These are phyloP conservation scores for Paulownia fortunei DNA, from an alignment of 257 asterid genomes.

Conservation along the genomic window DNA sequence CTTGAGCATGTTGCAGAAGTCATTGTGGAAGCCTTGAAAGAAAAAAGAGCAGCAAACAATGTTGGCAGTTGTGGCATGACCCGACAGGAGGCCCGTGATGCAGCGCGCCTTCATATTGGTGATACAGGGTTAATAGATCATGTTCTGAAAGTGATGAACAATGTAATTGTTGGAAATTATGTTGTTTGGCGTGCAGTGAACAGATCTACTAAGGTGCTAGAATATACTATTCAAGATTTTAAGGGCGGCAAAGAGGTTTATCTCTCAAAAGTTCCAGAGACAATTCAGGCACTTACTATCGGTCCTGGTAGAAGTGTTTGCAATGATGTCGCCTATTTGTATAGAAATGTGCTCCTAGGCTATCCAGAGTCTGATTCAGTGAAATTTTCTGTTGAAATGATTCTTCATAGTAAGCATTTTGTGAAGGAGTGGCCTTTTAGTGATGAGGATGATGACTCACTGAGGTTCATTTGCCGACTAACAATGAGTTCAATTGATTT, in stretches of 20 bases:
- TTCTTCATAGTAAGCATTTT: slow-evolving; percentile 72
- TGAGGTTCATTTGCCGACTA: slow-evolving; percentile 68
- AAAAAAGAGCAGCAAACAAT: slow-evolving; percentile 49
- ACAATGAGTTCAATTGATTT: slow-evolving; percentile 40
- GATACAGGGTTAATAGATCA: slow-evolving; percentile 94
- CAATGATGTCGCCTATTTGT: slow-evolving; percentile 55
- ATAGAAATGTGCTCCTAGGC: slow-evolving; percentile 46
- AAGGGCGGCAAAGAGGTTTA: slow-evolving; percentile 35
- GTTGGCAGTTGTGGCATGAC: slow-evolving; percentile 63
- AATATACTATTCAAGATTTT: slow-evolving; percentile 68
- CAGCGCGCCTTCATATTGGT: slow-evolving; percentile 88
- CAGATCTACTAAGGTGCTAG: slow-evolving; percentile 66
- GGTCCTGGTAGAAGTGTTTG: slow-evolving; percentile 42
- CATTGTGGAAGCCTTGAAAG: slow-evolving; percentile 80
- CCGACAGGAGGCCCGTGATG: slow-evolving; percentile 95
- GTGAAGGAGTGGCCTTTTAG: slow-evolving; percentile 86
- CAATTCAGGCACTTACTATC: slow-evolving; percentile 20
- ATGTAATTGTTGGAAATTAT: slow-evolving; percentile 69
- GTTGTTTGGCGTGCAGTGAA: slow-evolving; percentile 68
- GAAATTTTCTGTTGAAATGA: slow-evolving; percentile 47
- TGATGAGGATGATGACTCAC: slow-evolving; percentile 69
- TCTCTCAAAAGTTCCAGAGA: slow-evolving; percentile 27
- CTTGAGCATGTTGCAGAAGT: slow-evolving; percentile 83
- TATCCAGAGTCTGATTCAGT: slow-evolving; percentile 47
- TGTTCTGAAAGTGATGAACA: slow-evolving; percentile 83